phyloP scores from a whole-genome alignment of 2,329 filamentous ascomycete species.

The Onygena corvina region DNA sequence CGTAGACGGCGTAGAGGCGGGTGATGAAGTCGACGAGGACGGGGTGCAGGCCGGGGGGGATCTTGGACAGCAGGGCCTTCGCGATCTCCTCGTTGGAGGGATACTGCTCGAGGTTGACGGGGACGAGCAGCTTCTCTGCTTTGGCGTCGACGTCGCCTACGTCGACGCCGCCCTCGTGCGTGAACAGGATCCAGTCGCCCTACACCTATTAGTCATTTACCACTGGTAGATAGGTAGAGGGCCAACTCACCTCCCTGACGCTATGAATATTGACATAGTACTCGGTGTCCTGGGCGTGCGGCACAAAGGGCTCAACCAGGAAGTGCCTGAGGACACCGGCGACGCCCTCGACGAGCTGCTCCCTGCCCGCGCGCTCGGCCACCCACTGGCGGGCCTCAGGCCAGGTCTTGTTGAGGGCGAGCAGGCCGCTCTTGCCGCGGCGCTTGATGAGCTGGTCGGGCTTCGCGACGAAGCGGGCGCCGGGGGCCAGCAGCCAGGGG shows the following conservation, averaged over 20 bases:
- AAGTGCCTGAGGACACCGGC: slow-evolving; percentile 85
- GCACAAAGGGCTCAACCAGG: slow-evolving; percentile 96
- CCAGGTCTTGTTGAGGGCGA: slow-evolving; percentile 97
- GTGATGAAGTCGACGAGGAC: slow-evolving; percentile 99
- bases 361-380: slow-evolving; percentile 79
- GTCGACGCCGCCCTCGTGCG: slow-evolving; percentile 98
- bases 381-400: slow-evolving; percentile 88
- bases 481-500: slow-evolving; percentile 78
- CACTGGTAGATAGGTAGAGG: background rate
- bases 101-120: slow-evolving; percentile 87
- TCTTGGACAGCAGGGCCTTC: slow-evolving; percentile 71
- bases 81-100: slow-evolving; percentile 95
- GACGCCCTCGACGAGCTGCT: slow-evolving; percentile 83
- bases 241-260: slow-evolving; percentile 81
- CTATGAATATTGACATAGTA: slow-evolving; percentile 99
- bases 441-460: slow-evolving; percentile 99
- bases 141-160: slow-evolving; percentile 98
- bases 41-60: slow-evolving; percentile 90
- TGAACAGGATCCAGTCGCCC: slow-evolving; percentile 99
- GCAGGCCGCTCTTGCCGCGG: slow-evolving; percentile 94
- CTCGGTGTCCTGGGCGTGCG: slow-evolving; percentile 87
- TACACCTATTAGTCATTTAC: slow-evolving; percentile 29
- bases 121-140: slow-evolving; percentile 95
- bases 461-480: slow-evolving; percentile 93
- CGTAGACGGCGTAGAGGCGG: slow-evolving; percentile 94